Evolutionary conservation across 768 basidiomycete species (phyloP).

Genomic region (Trichaptum fuscoviolaceum): DNA sequence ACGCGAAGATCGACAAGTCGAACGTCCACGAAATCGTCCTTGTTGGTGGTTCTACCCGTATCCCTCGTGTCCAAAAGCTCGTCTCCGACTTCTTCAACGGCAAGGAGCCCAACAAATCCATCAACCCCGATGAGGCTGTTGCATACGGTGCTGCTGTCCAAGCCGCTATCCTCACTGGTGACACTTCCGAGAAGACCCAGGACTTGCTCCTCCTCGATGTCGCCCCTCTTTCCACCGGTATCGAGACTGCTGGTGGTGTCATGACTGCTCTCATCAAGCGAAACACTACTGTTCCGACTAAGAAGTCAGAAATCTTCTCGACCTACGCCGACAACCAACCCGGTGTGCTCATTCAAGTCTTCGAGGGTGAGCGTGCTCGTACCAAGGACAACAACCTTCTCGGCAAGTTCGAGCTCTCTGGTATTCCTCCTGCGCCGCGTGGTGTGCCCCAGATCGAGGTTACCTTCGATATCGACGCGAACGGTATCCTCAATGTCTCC

Average conservation of each 20-base stretch:
- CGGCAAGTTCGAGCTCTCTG: constrained; percentile 96
- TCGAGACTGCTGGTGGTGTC: constrained; percentile 98
- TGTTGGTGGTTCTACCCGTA: constrained; percentile 98
- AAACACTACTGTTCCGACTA: constrained; percentile 97
- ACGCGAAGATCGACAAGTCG: constrained; percentile 96
- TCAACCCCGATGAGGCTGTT: constrained; percentile 99
- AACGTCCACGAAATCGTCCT: constrained; percentile 96
- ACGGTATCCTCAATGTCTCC: constrained; percentile 94
- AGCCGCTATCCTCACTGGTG: constrained; percentile 95
- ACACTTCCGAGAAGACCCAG: constrained; percentile 97
- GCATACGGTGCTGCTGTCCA: constrained; percentile 99
- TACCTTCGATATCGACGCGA: constrained; percentile 97
- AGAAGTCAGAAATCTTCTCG: constrained; percentile 98
- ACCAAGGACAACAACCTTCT: constrained; percentile 99
- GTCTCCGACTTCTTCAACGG: constrained; percentile 99
- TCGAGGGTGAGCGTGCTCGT: constrained; percentile 96
- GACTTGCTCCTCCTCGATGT: constrained; percentile 96
- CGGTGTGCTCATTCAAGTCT: constrained; percentile 96
- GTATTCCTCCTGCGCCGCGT: constrained; percentile 94
- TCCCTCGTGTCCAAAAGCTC: constrained; percentile 95
- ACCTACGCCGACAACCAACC: constrained; percentile 99
- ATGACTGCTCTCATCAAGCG: constrained; percentile 99
- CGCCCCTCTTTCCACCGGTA: constrained; percentile 84
- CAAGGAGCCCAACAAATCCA: constrained; percentile 98
- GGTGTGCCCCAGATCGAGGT: constrained; percentile 98